Evolutionary conservation across 2,329 filamentous ascomycete genomes (phyloP), one percentile per base, ranked within the genome.

Genomic region (Pestalotiopsis sp.): DNA sequence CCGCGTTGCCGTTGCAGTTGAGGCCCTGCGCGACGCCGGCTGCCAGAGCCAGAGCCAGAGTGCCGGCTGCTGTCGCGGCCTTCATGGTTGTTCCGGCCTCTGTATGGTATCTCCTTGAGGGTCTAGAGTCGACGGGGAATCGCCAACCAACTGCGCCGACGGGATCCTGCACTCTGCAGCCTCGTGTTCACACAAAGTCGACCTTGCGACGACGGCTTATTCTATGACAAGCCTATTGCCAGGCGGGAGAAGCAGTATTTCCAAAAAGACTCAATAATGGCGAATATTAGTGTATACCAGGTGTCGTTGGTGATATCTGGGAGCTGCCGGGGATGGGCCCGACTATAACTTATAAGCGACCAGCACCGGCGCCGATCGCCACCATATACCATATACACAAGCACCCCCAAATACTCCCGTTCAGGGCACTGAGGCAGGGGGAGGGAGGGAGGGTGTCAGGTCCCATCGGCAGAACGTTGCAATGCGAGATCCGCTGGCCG

Each of bases 1-100:
- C 82, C 1, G 83, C 73, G 65, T 84, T 81, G 69, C 88, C 88
- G 74, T 91, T 91, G 80, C 89, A 91, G 70, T 73, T 69, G 55
- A 71, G 70, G 1, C 70, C 75, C 3, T 68, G 57, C 6, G 30
- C 30, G 6, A 71, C 67, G 59, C 68, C 69, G 38, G 71, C 71
- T n/a, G 67, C 72, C 7, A 75, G 60, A 48, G 71, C 70, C 17
- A 76, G 69, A 11, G 17, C 44, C 44, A 52, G 44, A n/a, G 20
- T 22, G 4, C 6, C 7, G 17, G 44, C 44, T 22, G 44, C 17
- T 17, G 20, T 52, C 1, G 44, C 20, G 44, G 1, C 5, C 17
- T n/a, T 52, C 44, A 52, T 52, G 44, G 44, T 3, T 22, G 14
- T 3, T 52, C 44, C 17, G 44, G 20, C 10, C 6, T n/a, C 44